phyloP scores from a whole-genome alignment of 2,329 filamentous ascomycete genomes.

The Geosmithia morbida region DNA sequence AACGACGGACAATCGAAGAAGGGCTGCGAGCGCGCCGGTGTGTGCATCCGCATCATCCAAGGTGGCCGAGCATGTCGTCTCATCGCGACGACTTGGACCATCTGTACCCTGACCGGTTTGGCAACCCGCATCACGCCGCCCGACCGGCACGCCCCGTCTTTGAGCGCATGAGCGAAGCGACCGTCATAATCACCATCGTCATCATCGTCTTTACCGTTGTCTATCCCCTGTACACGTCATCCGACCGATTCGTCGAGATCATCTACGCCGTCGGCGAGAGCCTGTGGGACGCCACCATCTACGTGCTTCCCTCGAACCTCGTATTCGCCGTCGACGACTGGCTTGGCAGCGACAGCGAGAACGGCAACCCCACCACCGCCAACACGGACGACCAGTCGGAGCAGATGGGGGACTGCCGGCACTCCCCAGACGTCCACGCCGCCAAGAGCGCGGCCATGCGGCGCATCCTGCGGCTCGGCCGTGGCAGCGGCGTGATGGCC shows the following conservation, averaged over 20 bases:
- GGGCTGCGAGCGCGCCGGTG: not conserved
- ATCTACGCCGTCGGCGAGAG: conserved; percentile 20
- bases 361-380: conserved; percentile 9
- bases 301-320: conserved; percentile 38
- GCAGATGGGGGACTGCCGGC: conserved; percentile 1
- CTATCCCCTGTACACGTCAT: conserved; percentile 18
- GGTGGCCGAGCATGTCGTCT: not conserved
- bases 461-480: conserved; percentile 46
- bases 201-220: conserved; percentile 9
- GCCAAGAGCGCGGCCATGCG: conserved; percentile 52
- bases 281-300: conserved; percentile 47
- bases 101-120: not conserved
- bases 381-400: not conserved
- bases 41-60: not conserved
- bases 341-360: conserved; percentile 16
- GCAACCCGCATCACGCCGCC: not conserved
- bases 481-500: conserved; percentile 34
- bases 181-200: conserved; percentile 1
- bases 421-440: conserved; percentile 24
- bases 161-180: not conserved
- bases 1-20: not conserved
- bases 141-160: not conserved
- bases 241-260: conserved; percentile 14
- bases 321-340: conserved; percentile 42
- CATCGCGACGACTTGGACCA: not conserved